Evolutionary conservation across 768 basidiomycete genomes (phyloP), one percentile per base, ranked within the genome.

Genomic region (Leccinum truebloodii): DNA sequence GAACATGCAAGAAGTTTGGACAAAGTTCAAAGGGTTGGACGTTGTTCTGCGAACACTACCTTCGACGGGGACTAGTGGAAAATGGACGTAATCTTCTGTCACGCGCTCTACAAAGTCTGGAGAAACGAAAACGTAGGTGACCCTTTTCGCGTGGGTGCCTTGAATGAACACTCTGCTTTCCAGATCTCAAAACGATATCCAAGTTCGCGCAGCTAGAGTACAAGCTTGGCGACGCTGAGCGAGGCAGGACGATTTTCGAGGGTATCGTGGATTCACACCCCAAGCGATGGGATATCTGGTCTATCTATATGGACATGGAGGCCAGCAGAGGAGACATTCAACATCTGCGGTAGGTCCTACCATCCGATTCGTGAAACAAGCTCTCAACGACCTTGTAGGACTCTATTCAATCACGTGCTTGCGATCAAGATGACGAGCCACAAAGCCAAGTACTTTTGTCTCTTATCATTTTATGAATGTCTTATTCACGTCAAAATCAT

Each of bases 271-370:
- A 97, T 75, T 93, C 92, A 14, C 94, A 98, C 77, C 89, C 94
- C 4, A 98, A 95, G 76, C 85, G 94, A 58, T 89, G 95, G 83
- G 95, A 98, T 69, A 78, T 98, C 53, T 98, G 97, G 96, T 90
- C 88, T 44, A 79, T 98, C 54, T 99, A 99, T 75, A 88, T 98
- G 75, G 97, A 99, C 73, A 95, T 97, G 90, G 93, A 98, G 71
- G 88, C 87, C 5, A 82, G 83, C 34, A 88, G 89, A 73, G 77
- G 81, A 14, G 88, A 96, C 73, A 87, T 97, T 28, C 89, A 90
- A 67, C 86, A 83, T 63, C 72, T 94, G 55, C 80, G 94, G 92
- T 90, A 71, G 35, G 81, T 59, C 58, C 53, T 13, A 50, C 10
- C 49, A 7, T 39, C 22, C 34, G 14, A 34, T 20, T 10, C 13